Base-by-base conservation (phyloP, 2,329 filamentous ascomycete genomes). In the Volutella citrinella region DNA sequence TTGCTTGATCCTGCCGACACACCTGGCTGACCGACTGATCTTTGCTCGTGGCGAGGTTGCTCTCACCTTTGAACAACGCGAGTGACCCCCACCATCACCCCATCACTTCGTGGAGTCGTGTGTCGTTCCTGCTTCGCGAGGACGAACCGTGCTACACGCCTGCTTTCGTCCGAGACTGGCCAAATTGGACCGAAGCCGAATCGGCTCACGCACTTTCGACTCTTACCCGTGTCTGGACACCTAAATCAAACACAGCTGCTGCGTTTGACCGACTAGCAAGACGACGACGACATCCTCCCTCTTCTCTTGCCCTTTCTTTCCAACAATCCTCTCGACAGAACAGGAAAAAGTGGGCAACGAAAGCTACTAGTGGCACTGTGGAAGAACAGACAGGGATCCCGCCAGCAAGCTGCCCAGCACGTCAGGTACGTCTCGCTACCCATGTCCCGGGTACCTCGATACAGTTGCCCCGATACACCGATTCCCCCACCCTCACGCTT, bases 81-180 rank as follows among this genome's bases (percentile, higher is more conserved):
- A 50, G 36, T 42, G 42, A 50, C 49, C 49, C 49, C 49, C 49
- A 52, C 49, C 19, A 42, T 52, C 49, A 52, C 43, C 45, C 49
- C 40, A 52, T 51, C 29, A 29, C 18, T n/a, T n/a, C n/a, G n/a
- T n/a, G n/a, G n/a, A n/a, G n/a, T n/a, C n/a, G n/a, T n/a, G n/a
- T n/a, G n/a, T n/a, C n/a, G n/a, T n/a, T n/a, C n/a, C n/a, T n/a
- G n/a, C n/a, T n/a, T n/a, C n/a, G n/a, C n/a, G n/a, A n/a, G n/a
- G n/a, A n/a, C n/a, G n/a, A n/a, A n/a, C n/a, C n/a, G n/a, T n/a
- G n/a, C n/a, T n/a, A n/a, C n/a, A n/a, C n/a, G n/a, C n/a, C n/a
- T n/a, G n/a, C n/a, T n/a, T n/a, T n/a, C n/a, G n/a, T n/a, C n/a
- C n/a, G n/a, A n/a, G n/a, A n/a, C n/a, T n/a, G n/a, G n/a, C n/a